phyloP scores from a whole-genome alignment of 352 stramenopile genomes.

The Pythium coloratum region DNA sequence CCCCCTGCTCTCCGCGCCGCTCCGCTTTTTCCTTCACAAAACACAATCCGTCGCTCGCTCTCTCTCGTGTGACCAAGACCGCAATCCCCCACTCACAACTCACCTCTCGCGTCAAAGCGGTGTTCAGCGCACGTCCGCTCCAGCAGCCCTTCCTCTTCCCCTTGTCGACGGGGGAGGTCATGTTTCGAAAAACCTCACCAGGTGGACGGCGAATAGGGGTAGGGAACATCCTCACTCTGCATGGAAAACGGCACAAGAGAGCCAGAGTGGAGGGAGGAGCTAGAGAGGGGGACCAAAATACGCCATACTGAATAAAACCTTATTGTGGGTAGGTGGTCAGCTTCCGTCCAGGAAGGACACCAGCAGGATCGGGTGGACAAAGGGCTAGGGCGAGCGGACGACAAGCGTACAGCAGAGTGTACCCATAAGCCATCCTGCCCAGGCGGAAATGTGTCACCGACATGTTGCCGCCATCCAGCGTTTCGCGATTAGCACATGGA shows the following conservation, averaged over 20 bases:
- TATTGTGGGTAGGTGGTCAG: slow-evolving; percentile 9
- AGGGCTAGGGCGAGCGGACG: slow-evolving; percentile 19
- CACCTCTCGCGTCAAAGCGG: slow-evolving; percentile 5
- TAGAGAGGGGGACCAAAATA: slow-evolving; percentile 8
- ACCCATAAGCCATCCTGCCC: slow-evolving; percentile 12
- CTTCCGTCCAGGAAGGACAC: background rate
- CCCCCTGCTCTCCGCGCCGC: slow-evolving; percentile 13
- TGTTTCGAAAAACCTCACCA: slow-evolving; percentile 17
- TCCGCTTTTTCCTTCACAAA: slow-evolving; percentile 19
- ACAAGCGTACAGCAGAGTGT: background rate
- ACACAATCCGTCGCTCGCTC: slow-evolving; percentile 18
- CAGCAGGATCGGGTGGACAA: slow-evolving; percentile 1
- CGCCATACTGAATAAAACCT: slow-evolving; percentile 13
- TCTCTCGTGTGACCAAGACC: slow-evolving; percentile 20
- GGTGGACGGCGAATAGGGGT: slow-evolving; percentile 12
- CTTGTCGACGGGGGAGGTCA: slow-evolving; percentile 2
- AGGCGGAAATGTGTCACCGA: background rate
- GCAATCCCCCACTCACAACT: slow-evolving; percentile 1
- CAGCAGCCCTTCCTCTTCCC: background rate
- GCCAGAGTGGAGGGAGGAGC: slow-evolving; percentile 20
- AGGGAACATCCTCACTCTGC: background rate
- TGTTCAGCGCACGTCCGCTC: slow-evolving; percentile 14
- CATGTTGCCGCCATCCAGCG: background rate
- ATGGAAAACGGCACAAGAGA: slow-evolving; percentile 2
- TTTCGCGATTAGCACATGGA: slow-evolving; percentile 6